Base-by-base conservation (phyloP, 2,329 filamentous ascomycete species). In the Ophiostoma triangulosporum region DNA sequence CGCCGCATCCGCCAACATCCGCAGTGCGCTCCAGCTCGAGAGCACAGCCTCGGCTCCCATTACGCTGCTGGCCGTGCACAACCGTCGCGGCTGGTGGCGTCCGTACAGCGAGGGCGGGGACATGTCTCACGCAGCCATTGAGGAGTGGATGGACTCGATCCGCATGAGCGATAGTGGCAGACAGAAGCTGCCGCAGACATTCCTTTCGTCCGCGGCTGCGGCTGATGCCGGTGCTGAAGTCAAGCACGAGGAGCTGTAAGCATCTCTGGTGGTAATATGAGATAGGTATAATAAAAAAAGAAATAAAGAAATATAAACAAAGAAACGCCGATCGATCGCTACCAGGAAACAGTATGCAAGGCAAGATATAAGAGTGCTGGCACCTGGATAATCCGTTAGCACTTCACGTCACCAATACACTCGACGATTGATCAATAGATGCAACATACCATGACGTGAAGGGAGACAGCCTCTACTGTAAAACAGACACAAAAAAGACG, bases 141-240 rank as follows among this genome's bases (percentile, higher is more conserved):
- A 95, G 70, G 71, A 73, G 57, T 98, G 91, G 88, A 80, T 98
- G 56, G 93, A 98, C 63, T 76, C 80, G n/a, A 88, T 97, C 57
- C 83, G 88, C 35, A 77, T 98, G 74, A 88, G 90, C 51, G 91
- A 97, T 64, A 86, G 88, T 2, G 70, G 77, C 56, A 96, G 91
- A 74, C 76, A 81, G 62, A 86, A 83, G 70, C 66, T 93, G 40
- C 86, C 86, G 0, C 75, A 78, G 55, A 31, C 43, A 15, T 29
- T 46, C 43, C 43, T 77, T 74, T 2, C 62, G 6, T 65, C 54
- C 9, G 50, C 65, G 8, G 63, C 62, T 15, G 48, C 17, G 29
- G 1, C 50, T 61, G 12, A 6, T 7, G 27, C 27, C 29, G 31
- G 46, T n/a, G 54, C 48, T 5, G 45, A 56, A 29, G 36, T 55